Conservation (phyloP, 1,284 basidiomycete species). For the Tremellales sp. region DNA sequence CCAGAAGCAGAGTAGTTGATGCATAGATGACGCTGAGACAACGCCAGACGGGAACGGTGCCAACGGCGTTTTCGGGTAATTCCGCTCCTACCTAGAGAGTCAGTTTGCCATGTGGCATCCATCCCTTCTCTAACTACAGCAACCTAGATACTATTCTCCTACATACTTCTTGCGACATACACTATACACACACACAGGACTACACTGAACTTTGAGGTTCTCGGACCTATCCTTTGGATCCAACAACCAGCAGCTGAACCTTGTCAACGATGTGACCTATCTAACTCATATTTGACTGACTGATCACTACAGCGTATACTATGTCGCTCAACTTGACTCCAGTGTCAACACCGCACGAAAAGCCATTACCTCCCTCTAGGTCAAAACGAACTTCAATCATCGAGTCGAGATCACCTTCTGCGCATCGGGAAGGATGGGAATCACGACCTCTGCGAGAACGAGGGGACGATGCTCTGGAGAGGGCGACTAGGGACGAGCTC, state of each 20-base stretch:
- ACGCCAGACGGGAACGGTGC: no score
- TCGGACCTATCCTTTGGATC: no score
- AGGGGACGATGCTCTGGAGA: constrained; percentile 29
- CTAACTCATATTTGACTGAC: no score
- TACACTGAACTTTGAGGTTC: no score
- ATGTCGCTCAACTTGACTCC: background rate
- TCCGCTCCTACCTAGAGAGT: background rate
- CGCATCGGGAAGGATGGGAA: background rate
- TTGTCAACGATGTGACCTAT: no score
- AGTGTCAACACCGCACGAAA: background rate
- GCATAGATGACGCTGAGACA: background rate
- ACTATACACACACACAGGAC: no score
- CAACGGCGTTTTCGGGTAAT: background rate
- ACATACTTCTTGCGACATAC: no score
- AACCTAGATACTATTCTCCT: no score
- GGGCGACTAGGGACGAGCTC: constrained; percentile 28
- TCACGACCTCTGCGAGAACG: constrained; percentile 13
- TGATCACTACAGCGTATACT: no score
- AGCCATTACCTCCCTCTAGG: background rate
- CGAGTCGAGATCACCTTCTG: background rate
- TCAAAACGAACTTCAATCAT: background rate
- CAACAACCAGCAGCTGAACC: no score
- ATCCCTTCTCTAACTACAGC: no score
- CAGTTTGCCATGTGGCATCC: no score
- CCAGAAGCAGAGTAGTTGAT: background rate